Evolutionary conservation across 139 green algal species (phyloP), one percentile per base, ranked within the genome.

Genomic region (Picochlorum sp.): DNA sequence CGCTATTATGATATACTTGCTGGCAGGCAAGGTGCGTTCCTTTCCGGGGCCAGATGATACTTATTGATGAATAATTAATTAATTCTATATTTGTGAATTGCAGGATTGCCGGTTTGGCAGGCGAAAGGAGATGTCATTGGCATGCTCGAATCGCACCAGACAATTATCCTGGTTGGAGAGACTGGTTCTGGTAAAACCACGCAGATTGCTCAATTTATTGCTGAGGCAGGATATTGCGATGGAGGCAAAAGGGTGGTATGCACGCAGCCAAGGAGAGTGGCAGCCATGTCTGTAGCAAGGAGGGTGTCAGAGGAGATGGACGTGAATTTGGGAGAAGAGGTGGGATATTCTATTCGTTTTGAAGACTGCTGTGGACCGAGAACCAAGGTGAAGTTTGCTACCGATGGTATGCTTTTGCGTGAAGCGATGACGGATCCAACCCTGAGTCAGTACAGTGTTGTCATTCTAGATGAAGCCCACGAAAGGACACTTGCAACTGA

Each of bases 161-260:
- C 88, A n/a, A 90, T 92, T 30, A 92, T 99, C 54, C 76, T 99
- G 30, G 94, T 99, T 2, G 94, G 94, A 54, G 94, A 99, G 74
- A 99, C 94, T 2, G 94, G 94, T 15, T 85, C 60, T 18, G 94
- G 94, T 41, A 99, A 99, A 77, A 99, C 94, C 8, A 99, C 94
- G n/a, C 94, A 99, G 83, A 96, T 99, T 24, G 82, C 88, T n/a
- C 91, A 99, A 81, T 97, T 98, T 60, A 85, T 96, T 28, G 77
- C 82, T 0, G 90, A 98, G 61, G 83, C 85, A 6, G 90, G 93
- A 4, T 95, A 94, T 70, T 83, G 78, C 4, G 56, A 71, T 21
- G 74, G 72, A 30, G 68, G 82, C 41, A 90, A 90, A 45, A 72
- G 80, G 60, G 85, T 96, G 10, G 88, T 82, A 2, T 90, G 84